Evolutionary conservation across 441 rosid species (phyloP).

Genomic region (Gossypium armourianum): DNA sequence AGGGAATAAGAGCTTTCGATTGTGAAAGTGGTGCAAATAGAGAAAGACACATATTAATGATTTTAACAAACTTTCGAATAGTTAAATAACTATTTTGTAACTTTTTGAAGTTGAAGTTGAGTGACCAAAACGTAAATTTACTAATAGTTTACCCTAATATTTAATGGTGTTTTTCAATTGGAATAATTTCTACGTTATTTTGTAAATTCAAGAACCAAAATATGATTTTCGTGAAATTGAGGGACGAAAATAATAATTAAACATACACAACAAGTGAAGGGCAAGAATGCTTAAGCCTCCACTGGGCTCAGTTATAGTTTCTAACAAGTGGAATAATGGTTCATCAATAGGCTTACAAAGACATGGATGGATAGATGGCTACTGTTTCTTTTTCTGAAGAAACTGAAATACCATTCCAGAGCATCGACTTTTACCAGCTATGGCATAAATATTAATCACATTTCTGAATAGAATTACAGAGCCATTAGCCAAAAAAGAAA

Average conservation of each 20-base stretch:
- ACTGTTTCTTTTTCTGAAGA: background rate
- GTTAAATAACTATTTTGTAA: background rate
- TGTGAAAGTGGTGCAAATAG: background rate
- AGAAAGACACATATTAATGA: background rate
- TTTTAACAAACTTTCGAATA: no score
- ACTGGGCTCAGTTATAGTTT: background rate
- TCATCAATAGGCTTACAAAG: background rate
- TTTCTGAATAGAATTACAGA: background rate
- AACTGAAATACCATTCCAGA: background rate
- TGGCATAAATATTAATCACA: background rate
- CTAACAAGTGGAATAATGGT: background rate
- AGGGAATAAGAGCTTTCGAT: background rate
- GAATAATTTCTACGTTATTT: background rate
- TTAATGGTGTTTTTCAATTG: background rate
- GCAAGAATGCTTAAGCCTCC: background rate
- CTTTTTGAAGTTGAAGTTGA: background rate
- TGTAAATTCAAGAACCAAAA: background rate
- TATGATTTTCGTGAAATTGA: no score
- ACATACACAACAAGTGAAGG: background rate
- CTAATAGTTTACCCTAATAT: no score
- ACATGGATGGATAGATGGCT: background rate
- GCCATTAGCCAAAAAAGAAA: background rate
- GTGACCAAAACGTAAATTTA: no score
- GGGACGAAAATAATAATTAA: background rate
- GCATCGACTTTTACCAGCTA: background rate